These are phyloP conservation scores for slime mould (Dictyostelium discoideum) DNA, from an alignment of 78 protist species.

Conservation along the genomic window dicty_2.7 NC_007088.5:7732001-7732500, in stretches of 20 bases:
- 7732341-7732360: too few species aligned
- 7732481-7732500: too few species aligned
- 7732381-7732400: neutral
- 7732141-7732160: conserved; percentile 49
- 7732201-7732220: conserved; percentile 51
- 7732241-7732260: neutral
- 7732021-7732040: conserved; percentile 38
- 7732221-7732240: neutral
- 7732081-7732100: conserved; percentile 47
- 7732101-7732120: conserved; percentile 35
- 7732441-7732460: neutral
- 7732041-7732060: conserved; percentile 73
- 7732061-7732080: conserved; percentile 10
- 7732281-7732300: neutral
- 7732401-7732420: neutral
- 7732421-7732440: neutral
- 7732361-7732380: too few species aligned
- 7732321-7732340: neutral
- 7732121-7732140: conserved; percentile 76
- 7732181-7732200: conserved; percentile 36
- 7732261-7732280: neutral
- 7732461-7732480: too few species aligned
- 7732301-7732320: neutral
- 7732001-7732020: conserved; percentile 68
- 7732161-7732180: conserved; percentile 22